A percentile compares a stretch with the other conserved stretches of the same genome.
Evolutionary conservation across 805 yeast genomes (phyloP).

Genomic region (Monosporozyma solicola): DNA sequence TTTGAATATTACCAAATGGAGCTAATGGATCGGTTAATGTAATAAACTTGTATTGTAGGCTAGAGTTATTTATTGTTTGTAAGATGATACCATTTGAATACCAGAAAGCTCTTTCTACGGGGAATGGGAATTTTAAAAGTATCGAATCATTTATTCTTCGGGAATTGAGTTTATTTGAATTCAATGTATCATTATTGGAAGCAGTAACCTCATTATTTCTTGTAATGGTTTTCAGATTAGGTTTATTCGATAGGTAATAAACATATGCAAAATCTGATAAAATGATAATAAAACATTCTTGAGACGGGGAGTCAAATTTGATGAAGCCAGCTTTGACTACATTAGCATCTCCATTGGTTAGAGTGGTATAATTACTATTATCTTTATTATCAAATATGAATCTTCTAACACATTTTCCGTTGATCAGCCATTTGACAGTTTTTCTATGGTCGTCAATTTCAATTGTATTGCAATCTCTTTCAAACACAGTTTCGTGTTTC

Average conservation of each 20-base stretch:
- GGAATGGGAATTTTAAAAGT: constrained; percentile 58
- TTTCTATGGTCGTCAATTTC: constrained; percentile 29
- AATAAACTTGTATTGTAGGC: constrained; percentile 36
- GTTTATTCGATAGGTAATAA: constrained; percentile 48
- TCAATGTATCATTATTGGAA: not conserved
- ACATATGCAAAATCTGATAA: constrained; percentile 52
- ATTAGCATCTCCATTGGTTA: constrained; percentile 22
- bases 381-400: constrained; percentile 32
- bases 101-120: constrained; percentile 49
- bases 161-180: not conserved
- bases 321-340: constrained; percentile 57
- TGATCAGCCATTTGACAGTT: constrained; percentile 33
- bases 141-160: not conserved
- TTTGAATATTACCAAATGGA: constrained; percentile 62
- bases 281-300: constrained; percentile 48
- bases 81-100: constrained; percentile 61
- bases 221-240: constrained; percentile 20
- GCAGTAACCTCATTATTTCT: not conserved
- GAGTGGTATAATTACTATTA: not conserved
- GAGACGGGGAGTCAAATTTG: constrained; percentile 30
- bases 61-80: constrained; percentile 32
- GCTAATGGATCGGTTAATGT: constrained; percentile 67
- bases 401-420: constrained; percentile 16
- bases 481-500: constrained; percentile 12
- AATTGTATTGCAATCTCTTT: not conserved